Conservation (phyloP, 192 early-diverging fungal species). For the Entomortierella lignicola region DNA sequence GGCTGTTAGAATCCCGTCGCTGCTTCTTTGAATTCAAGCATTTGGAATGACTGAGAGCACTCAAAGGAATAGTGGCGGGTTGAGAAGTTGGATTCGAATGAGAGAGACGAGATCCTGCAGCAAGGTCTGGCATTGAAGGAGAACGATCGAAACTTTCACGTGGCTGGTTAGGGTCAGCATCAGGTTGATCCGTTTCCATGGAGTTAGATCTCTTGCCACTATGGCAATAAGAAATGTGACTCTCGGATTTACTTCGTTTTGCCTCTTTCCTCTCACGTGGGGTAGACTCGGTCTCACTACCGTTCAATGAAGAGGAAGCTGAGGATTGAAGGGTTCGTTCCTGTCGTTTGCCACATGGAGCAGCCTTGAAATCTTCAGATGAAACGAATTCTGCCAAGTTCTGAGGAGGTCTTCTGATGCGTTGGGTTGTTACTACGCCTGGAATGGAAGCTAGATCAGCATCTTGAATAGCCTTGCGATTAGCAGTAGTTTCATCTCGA, state of each 20-base stretch:
- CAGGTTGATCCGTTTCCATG: background rate
- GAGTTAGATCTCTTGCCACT: background rate
- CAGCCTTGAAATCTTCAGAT: conserved; percentile 47
- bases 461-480: background rate
- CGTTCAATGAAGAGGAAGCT: background rate
- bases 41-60: conserved; percentile 40
- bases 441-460: conserved; percentile 13
- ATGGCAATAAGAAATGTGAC: background rate
- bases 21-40: conserved; percentile 20
- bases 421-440: conserved; percentile 29
- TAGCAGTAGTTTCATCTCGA: too few species aligned
- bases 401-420: conserved; percentile 46
- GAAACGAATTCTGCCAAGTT: conserved; percentile 51
- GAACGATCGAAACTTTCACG: background rate
- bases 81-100: background rate
- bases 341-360: conserved; percentile 30
- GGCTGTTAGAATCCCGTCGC: conserved; percentile 9
- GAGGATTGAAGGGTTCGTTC: conserved; percentile 4
- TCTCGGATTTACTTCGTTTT: conserved; percentile 19
- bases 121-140: background rate
- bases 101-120: background rate
- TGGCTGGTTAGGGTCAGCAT: background rate
- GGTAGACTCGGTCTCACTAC: background rate
- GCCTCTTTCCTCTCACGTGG: background rate
- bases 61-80: conserved; percentile 25